These are phyloP conservation scores for Fonsecaea pedrosoi DNA, from an alignment of 2,329 filamentous ascomycete genomes.

Conservation along the genomic window DNA sequence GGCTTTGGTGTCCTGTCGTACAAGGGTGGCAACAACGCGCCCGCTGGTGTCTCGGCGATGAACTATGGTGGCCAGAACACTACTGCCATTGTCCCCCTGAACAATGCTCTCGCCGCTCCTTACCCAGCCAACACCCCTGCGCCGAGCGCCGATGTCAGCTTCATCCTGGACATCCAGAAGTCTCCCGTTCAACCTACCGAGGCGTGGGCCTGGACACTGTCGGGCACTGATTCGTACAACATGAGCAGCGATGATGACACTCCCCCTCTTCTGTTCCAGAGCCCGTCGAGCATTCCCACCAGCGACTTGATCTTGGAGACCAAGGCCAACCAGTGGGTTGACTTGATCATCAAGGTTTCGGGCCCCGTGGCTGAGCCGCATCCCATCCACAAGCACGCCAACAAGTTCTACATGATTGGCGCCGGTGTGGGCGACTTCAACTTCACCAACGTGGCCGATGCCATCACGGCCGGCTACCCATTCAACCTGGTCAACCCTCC, in stretches of 20 bases:
- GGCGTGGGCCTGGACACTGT: slow-evolving; percentile 62
- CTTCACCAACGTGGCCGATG: slow-evolving; percentile 61
- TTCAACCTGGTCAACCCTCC: slow-evolving; percentile 67
- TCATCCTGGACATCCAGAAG: slow-evolving; percentile 46
- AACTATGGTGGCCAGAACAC: slow-evolving; percentile 57
- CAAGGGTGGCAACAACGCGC: slow-evolving; percentile 35
- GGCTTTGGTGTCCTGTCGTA: slow-evolving; percentile 60
- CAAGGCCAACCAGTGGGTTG: slow-evolving; percentile 59
- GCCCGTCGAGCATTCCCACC: slow-evolving; percentile 46
- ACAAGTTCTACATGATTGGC: slow-evolving; percentile 66
- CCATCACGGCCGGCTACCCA: slow-evolving; percentile 49
- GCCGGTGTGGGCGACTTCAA: slow-evolving; percentile 58
- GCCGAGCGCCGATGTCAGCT: slow-evolving; percentile 54
- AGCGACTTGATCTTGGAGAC: slow-evolving; percentile 60
- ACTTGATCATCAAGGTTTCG: slow-evolving; percentile 60
- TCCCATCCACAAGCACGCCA: slow-evolving; percentile 69
- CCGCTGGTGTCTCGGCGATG: slow-evolving; percentile 54
- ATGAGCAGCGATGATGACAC: slow-evolving; percentile 47
- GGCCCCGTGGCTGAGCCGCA: slow-evolving; percentile 60
- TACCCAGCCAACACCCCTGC: slow-evolving; percentile 58
- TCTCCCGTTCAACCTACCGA: slow-evolving; percentile 44
- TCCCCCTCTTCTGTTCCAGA: slow-evolving; percentile 56
- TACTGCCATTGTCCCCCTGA: slow-evolving; percentile 53
- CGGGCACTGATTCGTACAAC: slow-evolving; percentile 51
- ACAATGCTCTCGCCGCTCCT: slow-evolving; percentile 53